A percentile compares a stretch with the other conserved stretches of the same genome.
These are phyloP conservation scores for Apodospora peruviana DNA, from an alignment of 495 filamentous ascomycete species.

Conservation along the genomic window DNA sequence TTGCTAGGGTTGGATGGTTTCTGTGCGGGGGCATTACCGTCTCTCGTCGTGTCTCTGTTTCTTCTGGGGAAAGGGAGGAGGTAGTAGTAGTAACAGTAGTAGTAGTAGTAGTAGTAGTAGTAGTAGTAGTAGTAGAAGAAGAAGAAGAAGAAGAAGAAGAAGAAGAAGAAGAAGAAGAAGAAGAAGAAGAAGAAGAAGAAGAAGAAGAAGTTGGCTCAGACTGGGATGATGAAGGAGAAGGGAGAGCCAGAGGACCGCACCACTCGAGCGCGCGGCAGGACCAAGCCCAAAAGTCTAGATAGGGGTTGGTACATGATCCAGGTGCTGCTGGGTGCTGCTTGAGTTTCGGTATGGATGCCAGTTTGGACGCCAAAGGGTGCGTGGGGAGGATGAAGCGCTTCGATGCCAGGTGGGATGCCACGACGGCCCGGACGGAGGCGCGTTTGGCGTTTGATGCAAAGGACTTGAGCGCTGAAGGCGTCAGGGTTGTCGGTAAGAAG, in stretches of 20 bases:
- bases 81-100: neutral
- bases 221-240: neutral
- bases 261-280: constrained; percentile 40
- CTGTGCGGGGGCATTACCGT: constrained; percentile 14
- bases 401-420: constrained; percentile 42
- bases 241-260: constrained; percentile 39
- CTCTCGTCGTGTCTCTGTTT: neutral
- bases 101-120: constrained; percentile 14
- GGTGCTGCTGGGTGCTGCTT: no score
- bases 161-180: neutral
- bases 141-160: constrained; percentile 3
- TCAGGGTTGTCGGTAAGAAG: constrained; percentile 45
- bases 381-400: constrained; percentile 33
- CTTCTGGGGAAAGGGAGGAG: constrained; percentile 3
- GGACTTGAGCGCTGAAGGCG: constrained; percentile 45
- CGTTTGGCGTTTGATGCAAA: constrained; percentile 55
- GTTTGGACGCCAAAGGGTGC: constrained; percentile 10
- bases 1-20: constrained; percentile 52
- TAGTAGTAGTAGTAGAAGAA: neutral
- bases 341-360: constrained; percentile 6
- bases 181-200: constrained; percentile 12
- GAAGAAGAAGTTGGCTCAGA: neutral
- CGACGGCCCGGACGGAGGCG: constrained; percentile 42
- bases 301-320: constrained; percentile 44
- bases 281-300: constrained; percentile 51